Base-by-base conservation (phyloP, 495 filamentous ascomycete species). In the Pyrenopolyporus hunteri region DNA sequence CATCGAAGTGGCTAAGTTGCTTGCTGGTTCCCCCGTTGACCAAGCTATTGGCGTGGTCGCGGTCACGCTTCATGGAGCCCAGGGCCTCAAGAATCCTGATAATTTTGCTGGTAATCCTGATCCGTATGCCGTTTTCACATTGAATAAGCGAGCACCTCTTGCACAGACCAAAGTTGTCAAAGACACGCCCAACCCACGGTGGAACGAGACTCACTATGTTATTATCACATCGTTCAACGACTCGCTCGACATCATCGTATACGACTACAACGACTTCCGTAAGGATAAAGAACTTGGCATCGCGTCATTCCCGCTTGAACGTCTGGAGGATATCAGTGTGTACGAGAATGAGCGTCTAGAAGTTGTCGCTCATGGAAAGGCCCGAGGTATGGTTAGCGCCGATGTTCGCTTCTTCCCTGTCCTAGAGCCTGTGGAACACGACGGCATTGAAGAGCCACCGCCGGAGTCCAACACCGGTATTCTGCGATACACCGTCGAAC, bases 351-450 rank as follows among this genome's bases (percentile, higher is more conserved):
- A 93, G 49, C 85, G 87, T 25, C 78, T 98, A 9, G 93, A 96
- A 64, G 85, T 99, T 33, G 84, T 88, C 70, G 81, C 84, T n/a
- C 90, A 90, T 63, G 93, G 92, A 43, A 91, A 94, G 67, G 75
- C 87, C 35, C 86, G 92, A 37, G 94, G 94, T 68, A 78, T 89
- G 6, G 59, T 98, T 22, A 83, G 88, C 59, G 83, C 84, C 39
- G 95, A 98, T 69, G 78, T 98, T 55, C 89, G 90, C 16, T 99
- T 96, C 82, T 99, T 97, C 86, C 93, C 95, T 1, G 89, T 97
- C 16, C 74, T 97, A 22, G 88, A 91, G 69, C 85, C 86, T 13
- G 74, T 74, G 23, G 87, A 85, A 66, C 77, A 90, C 23, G 88
- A 91, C 65, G 94, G 93, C 23, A 91, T 86, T 53, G 73, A 77